Base-by-base conservation (phyloP, 139 green algal genomes). In the Tetradesmus lagerheimii region DNA sequence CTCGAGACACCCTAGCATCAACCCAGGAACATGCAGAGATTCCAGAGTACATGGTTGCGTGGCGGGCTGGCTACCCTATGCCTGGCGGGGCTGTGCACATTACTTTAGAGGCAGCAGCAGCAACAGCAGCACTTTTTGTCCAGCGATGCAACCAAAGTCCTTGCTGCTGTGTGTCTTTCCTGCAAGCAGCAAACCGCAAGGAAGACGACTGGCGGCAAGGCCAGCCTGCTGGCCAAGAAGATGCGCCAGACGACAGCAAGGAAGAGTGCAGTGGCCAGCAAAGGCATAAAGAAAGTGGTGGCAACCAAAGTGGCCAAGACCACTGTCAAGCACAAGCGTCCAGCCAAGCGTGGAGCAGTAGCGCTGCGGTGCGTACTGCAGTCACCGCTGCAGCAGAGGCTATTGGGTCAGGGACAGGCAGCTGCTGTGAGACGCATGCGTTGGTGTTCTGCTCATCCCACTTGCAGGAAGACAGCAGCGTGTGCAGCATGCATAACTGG, bases 101-200 rank as follows among this genome's bases (percentile, higher is more conserved):
- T 18, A n/a, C 25, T 18, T 71, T n/a, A 64, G 8, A 31, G 57
- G 16, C 57, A 71, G 57, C 67, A 78, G n/a, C n/a, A 78, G 67
- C 67, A 78, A 4, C 57, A 71, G 57, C 57, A 71, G 57, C 66
- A 29, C 67, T 3, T 31, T 4, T 35, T 35, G 76, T n/a, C n/a
- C n/a, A n/a, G n/a, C n/a, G n/a, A 35, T 82, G 35, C 20, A 37
- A 35, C 11, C 9, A 4, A 38, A 29, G 71, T 57, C 14, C 31
- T 11, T 50, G 35, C 38, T 27, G 35, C 25, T 23, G 4, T 29
- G 2, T 84, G 16, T 23, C 57, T 71, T 71, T 71, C 57, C 77
- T n/a, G 81, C 53, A 31, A 67, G 76, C 86, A 91, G 87, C 87
- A 91, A 91, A 87, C 77, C 18, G 87, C 87, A 15, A 75, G 78